These are phyloP conservation scores for Epichloe sibirici DNA, from an alignment of 2,329 filamentous ascomycete genomes.

Conservation along the genomic window DNA sequence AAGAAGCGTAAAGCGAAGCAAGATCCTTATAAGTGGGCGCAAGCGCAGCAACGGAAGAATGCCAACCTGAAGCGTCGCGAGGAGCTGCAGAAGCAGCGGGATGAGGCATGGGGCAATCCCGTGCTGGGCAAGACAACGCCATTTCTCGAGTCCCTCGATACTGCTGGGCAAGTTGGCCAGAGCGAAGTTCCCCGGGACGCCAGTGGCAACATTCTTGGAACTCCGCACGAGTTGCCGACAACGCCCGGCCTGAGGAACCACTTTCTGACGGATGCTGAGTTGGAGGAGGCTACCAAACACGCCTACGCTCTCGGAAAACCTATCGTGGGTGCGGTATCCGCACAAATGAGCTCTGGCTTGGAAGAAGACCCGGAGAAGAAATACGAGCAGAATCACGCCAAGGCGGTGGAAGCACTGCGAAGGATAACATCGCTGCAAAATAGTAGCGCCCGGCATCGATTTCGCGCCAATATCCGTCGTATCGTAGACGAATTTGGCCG, in stretches of 20 bases:
- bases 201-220: conserved; percentile 28
- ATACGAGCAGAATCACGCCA: conserved; percentile 47
- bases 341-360: conserved; percentile 28
- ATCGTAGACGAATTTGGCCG: conserved; percentile 83
- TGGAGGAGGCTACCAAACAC: conserved; percentile 52
- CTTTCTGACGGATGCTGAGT: conserved; percentile 55
- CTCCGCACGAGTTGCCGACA: conserved; percentile 32
- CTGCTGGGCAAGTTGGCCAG: conserved; percentile 36
- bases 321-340: conserved; percentile 23
- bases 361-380: conserved; percentile 23
- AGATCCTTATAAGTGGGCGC: conserved; percentile 73
- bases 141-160: conserved; percentile 73
- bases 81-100: conserved; percentile 53
- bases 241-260: conserved; percentile 56
- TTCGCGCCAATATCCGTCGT: conserved; percentile 70
- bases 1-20: conserved; percentile 54
- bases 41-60: conserved; percentile 71
- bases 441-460: conserved; percentile 64
- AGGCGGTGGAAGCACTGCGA: conserved; percentile 61
- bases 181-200: conserved; percentile 25
- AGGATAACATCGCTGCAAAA: conserved; percentile 72
- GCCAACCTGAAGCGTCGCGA: conserved; percentile 68
- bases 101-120: conserved; percentile 59
- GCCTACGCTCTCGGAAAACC: conserved; percentile 59
- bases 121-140: conserved; percentile 68